Conservation (phyloP, 768 basidiomycete genomes). For the Roridomyces roridus region DNA sequence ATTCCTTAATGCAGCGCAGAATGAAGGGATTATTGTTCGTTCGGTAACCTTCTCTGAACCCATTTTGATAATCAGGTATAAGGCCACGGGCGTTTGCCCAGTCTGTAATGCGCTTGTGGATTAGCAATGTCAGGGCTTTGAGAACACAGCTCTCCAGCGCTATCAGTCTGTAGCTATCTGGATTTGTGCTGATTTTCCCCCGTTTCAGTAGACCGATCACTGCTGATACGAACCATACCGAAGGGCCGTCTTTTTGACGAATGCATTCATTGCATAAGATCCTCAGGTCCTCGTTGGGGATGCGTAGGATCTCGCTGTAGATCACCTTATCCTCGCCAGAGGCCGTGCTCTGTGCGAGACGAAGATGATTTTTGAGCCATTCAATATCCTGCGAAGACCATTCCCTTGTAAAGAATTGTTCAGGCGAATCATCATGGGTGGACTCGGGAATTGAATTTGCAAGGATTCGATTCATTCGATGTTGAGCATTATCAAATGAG, state of each 20-base stretch:
- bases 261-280: background rate
- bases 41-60: background rate
- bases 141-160: slow-evolving; percentile 30
- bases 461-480: background rate
- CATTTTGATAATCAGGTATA: background rate
- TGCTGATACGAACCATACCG: background rate
- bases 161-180: slow-evolving; percentile 29
- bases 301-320: background rate
- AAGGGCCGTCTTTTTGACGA: background rate
- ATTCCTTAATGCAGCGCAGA: background rate
- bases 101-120: background rate
- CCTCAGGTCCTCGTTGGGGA: background rate
- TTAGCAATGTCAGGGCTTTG: background rate
- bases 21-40: background rate
- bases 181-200: background rate
- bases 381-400: background rate
- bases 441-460: background rate
- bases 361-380: background rate
- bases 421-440: background rate
- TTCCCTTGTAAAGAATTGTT: background rate
- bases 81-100: background rate
- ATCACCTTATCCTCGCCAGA: background rate
- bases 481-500: background rate
- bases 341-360: background rate
- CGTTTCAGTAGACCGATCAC: background rate